These are phyloP conservation scores for Hydrangea macrophylla DNA, from an alignment of 148 eudicot genomes.

Conservation along the genomic window DNA sequence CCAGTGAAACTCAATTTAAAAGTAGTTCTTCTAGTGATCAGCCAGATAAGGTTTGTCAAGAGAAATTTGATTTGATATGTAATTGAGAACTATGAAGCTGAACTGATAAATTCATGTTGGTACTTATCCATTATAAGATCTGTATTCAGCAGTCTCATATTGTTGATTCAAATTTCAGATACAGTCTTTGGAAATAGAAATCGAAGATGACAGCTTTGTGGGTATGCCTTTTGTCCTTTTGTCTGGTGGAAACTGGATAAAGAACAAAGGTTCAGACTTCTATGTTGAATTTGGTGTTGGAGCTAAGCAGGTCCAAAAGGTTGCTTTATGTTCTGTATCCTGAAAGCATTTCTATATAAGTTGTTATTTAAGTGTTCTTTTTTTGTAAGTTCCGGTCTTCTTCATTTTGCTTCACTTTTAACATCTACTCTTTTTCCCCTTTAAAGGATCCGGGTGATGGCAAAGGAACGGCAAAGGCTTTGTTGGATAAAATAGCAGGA, in stretches of 20 bases:
- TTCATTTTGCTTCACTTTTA: slow-evolving; percentile 7
- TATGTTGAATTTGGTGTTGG: slow-evolving; percentile 51
- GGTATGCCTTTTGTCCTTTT: slow-evolving; percentile 96
- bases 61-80: slow-evolving; percentile 7
- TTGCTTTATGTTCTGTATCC: slow-evolving; percentile 13
- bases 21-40: slow-evolving; percentile 43
- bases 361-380: slow-evolving; percentile 8
- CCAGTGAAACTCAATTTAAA: slow-evolving; percentile 63
- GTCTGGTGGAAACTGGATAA: slow-evolving; percentile 80
- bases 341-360: neutral
- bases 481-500: slow-evolving; percentile 81
- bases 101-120: too few relatives aligned
- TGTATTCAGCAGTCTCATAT: slow-evolving; percentile 1
- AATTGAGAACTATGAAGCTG: neutral
- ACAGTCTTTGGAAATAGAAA: slow-evolving; percentile 58
- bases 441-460: slow-evolving; percentile 81
- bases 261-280: slow-evolving; percentile 82
- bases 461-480: slow-evolving; percentile 67
- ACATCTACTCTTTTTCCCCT: slow-evolving; percentile 14
- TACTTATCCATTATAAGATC: neutral
- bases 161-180: slow-evolving; percentile 37
- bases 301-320: slow-evolving; percentile 40
- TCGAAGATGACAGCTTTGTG: slow-evolving; percentile 58
- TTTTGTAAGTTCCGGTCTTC: neutral
- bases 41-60: slow-evolving; percentile 48